Evolutionary conservation across 257 asterid genomes (phyloP), one percentile per base, ranked within the genome.

Genomic region (Schizonepeta tenuifolia): DNA sequence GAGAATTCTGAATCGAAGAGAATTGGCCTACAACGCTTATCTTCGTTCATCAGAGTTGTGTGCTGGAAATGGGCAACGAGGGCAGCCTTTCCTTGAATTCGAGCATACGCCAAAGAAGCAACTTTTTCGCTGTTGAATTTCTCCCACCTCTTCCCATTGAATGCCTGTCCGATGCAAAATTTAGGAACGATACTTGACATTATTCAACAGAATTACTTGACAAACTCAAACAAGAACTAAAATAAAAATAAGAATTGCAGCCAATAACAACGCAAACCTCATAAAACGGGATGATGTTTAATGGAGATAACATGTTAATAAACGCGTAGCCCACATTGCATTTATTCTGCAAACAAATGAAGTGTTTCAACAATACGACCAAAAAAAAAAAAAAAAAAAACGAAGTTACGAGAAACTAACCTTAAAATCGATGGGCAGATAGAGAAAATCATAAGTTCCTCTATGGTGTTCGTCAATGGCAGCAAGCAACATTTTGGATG

Each of bases 241-340:
- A n/a, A n/a, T n/a, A n/a, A 4, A 2, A 43, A 26, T 10, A n/a
- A 5, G 1, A 55, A 2, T 22, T 12, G 1, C 17, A 9, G 74
- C 26, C 44, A 54, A 33, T 31, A 70, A 60, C 41, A 60, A 21
- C 6, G 18, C 50, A 18, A 53, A 90, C 98, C 97, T 88, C 83
- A 47, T 87, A 90, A 69, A 92, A 92, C 1, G 93, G 74, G 80
- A 90, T 77, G 60, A 92, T 86, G 77, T 77, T 82, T 51, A 75
- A 65, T 5, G 97, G 93, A 63, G 96, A 83, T 81, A 88, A 44
- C 90, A 90, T 82, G 79, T 90, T 92, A 83, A 92, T 92, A 69
- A 92, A 92, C 13, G 97, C 98, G 51, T 90, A 92, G 21, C 97
- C 98, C 41, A 92, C 93, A 46, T 92, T 92, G 94, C 98, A 92